These are phyloP conservation scores for Chimonanthus salicifolius DNA, from an alignment of 164 flowering plant genomes.

Conservation along the genomic window DNA sequence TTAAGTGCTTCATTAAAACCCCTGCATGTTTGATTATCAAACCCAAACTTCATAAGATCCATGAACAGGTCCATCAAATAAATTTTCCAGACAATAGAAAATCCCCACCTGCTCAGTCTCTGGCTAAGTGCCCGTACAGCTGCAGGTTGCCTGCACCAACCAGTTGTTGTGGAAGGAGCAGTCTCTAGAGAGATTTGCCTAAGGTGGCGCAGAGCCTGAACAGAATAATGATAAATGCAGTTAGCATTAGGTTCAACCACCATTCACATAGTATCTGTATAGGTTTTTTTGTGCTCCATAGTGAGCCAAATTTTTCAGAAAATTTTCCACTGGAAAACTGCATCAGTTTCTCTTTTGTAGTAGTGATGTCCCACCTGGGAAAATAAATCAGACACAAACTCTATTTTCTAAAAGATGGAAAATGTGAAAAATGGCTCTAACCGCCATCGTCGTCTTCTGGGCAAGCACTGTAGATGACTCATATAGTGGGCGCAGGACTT, in stretches of 20 bases:
- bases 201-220: conserved; percentile 85
- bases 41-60: neutral
- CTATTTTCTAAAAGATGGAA: neutral
- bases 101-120: conserved; percentile 69
- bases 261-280: neutral
- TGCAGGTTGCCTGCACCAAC: conserved; percentile 87
- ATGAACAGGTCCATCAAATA: neutral
- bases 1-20: conserved; percentile 93
- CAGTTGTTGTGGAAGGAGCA: conserved; percentile 52
- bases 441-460: conserved; percentile 87
- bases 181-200: conserved; percentile 84
- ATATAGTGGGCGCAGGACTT: conserved; percentile 89
- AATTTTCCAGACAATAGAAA: neutral
- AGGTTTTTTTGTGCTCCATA: neutral
- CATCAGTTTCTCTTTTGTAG: neutral
- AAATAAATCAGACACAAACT: neutral
- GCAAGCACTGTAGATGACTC: conserved; percentile 89
- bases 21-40: conserved; percentile 29
- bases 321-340: neutral
- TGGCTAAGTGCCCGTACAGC: conserved; percentile 78
- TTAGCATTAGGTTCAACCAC: neutral
- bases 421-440: conserved; percentile 15
- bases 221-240: neutral
- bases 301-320: neutral
- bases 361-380: neutral